phyloP scores from a whole-genome alignment of 352 stramenopile genomes.

The Globisporangium abappressorium region DNA sequence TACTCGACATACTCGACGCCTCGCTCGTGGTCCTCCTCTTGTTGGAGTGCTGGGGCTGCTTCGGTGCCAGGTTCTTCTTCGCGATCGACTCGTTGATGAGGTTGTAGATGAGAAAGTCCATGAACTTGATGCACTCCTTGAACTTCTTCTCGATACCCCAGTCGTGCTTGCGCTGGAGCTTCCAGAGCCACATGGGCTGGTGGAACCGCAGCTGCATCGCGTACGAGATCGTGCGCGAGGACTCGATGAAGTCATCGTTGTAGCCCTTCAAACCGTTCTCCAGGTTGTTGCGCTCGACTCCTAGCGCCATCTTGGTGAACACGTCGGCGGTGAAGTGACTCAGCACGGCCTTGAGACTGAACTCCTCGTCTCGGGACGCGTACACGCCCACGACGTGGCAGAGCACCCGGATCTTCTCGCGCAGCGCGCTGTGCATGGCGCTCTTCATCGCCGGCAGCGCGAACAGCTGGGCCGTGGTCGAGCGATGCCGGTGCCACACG shows the following conservation, averaged over 20 bases:
- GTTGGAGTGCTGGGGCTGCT: conserved; percentile 12
- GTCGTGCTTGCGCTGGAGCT: conserved; percentile 30
- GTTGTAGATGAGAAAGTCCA: conserved; percentile 26
- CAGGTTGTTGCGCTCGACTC: conserved; percentile 36
- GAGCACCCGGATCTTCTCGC: conserved; percentile 35
- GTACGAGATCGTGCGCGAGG: conserved; percentile 19
- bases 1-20: not conserved
- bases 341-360: conserved; percentile 56
- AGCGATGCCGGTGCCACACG: conserved; percentile 73
- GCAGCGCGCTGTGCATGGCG: conserved; percentile 50
- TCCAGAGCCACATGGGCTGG: conserved; percentile 42
- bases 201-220: conserved; percentile 18
- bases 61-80: conserved; percentile 12
- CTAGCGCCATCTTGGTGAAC: conserved; percentile 56
- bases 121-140: conserved; percentile 19
- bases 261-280: conserved; percentile 20
- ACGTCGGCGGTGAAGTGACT: conserved; percentile 59
- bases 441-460: conserved; percentile 55
- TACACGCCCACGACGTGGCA: conserved; percentile 26
- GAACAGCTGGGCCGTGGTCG: conserved; percentile 88
- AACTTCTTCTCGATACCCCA: conserved; percentile 30
- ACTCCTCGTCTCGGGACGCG: conserved; percentile 9
- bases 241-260: conserved; percentile 26
- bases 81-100: conserved; percentile 35
- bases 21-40: not conserved